phyloP scores from a whole-genome alignment of 257 asterid species.

The Salvia miltiorrhiza region DNA sequence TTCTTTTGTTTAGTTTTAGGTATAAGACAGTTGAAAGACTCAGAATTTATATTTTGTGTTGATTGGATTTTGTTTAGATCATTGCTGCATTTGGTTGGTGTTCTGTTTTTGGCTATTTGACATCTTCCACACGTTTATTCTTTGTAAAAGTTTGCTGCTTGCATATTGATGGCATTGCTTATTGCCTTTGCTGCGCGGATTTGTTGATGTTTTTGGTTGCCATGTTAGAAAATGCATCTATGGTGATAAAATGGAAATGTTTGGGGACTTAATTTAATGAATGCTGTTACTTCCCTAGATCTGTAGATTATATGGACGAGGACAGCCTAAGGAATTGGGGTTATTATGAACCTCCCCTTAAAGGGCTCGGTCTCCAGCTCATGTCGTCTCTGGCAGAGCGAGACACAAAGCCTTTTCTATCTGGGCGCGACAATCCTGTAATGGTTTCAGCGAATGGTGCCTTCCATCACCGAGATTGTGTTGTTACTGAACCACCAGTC shows the following conservation, averaged over 20 bases:
- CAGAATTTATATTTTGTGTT: not conserved
- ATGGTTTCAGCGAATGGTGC: conserved; percentile 65
- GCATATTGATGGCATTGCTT: conserved; percentile 6
- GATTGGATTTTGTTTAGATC: not conserved
- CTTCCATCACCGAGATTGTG: conserved; percentile 55
- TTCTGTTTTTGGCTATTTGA: not conserved
- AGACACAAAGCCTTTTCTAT: conserved; percentile 65
- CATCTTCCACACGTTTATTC: not conserved
- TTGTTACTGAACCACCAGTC: conserved; percentile 55
- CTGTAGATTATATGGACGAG: conserved; percentile 73
- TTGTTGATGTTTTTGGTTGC: conserved; percentile 10
- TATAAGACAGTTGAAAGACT: not conserved
- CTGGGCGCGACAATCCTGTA: conserved; percentile 54
- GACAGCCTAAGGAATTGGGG: conserved; percentile 95
- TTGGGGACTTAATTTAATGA: conserved; percentile 21
- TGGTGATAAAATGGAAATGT: conserved; percentile 10
- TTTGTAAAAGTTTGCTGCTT: not conserved
- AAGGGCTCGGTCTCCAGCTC: conserved; percentile 78
- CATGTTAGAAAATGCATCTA: conserved; percentile 5
- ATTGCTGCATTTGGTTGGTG: not conserved
- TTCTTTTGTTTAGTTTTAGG: not conserved
- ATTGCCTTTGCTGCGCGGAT: not conserved
- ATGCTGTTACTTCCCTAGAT: conserved; percentile 28
- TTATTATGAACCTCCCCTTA: conserved; percentile 74
- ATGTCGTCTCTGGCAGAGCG: conserved; percentile 73